These are phyloP conservation scores for Claviceps quebecensis DNA, from an alignment of 2,329 filamentous ascomycete species.

Conservation along the genomic window DNA sequence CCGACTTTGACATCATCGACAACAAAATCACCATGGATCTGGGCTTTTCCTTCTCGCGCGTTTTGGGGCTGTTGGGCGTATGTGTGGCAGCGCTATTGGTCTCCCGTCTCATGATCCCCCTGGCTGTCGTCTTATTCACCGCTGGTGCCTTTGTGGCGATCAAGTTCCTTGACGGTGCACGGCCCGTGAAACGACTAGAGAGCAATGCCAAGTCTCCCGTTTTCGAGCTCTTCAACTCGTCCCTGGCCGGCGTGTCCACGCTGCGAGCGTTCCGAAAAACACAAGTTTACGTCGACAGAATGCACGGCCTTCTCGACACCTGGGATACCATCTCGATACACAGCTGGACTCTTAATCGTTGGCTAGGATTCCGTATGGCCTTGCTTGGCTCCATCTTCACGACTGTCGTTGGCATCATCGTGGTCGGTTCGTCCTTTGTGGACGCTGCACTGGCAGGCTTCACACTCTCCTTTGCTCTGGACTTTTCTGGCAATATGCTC, in stretches of 20 bases:
- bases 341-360: slow-evolving; percentile 60
- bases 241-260: slow-evolving; percentile 57
- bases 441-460: slow-evolving; percentile 62
- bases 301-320: slow-evolving; percentile 55
- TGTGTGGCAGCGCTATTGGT: slow-evolving; percentile 54
- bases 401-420: slow-evolving; percentile 47
- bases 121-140: slow-evolving; percentile 43
- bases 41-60: slow-evolving; percentile 43
- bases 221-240: slow-evolving; percentile 65
- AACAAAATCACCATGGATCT: slow-evolving; percentile 50
- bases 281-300: slow-evolving; percentile 50
- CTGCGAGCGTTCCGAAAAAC: slow-evolving; percentile 63
- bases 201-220: slow-evolving; percentile 65
- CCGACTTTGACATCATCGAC: slow-evolving; percentile 64
- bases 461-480: slow-evolving; percentile 57
- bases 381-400: slow-evolving; percentile 57
- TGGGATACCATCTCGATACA: slow-evolving; percentile 54
- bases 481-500: slow-evolving; percentile 50
- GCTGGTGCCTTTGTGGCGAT: slow-evolving; percentile 44
- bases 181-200: slow-evolving; percentile 65
- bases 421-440: slow-evolving; percentile 46
- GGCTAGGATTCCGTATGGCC: slow-evolving; percentile 62
- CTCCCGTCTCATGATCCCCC: slow-evolving; percentile 49
- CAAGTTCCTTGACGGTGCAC: slow-evolving; percentile 53
- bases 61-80: slow-evolving; percentile 49